Evolutionary conservation across 1,139 yeast species (phyloP).

Genomic region (Hyphopichia wangnamkhiaoensis): DNA sequence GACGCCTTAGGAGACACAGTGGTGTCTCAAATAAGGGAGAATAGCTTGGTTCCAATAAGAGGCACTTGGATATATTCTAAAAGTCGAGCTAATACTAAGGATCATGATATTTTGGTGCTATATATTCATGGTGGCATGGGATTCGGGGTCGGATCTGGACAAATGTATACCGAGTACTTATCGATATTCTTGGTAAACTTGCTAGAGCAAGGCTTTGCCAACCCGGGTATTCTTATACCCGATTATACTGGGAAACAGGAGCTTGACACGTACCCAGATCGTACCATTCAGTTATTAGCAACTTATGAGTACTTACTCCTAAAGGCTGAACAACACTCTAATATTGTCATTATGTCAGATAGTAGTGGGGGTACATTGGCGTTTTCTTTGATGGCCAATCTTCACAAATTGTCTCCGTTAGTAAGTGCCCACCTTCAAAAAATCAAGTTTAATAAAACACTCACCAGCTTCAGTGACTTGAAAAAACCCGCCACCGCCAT

Average conservation of each 20-base stretch:
- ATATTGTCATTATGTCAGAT: slow-evolving; percentile 14
- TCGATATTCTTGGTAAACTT: slow-evolving; percentile 13
- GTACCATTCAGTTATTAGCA: slow-evolving; percentile 3
- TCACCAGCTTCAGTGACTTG: too few species aligned
- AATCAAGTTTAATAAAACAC: too few species aligned
- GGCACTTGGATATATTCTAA: slow-evolving; percentile 13
- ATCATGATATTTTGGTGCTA: slow-evolving; percentile 12
- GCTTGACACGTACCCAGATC: slow-evolving; percentile 6
- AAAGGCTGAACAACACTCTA: slow-evolving; percentile 2
- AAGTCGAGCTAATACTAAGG: slow-evolving; percentile 7
- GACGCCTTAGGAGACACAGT: slow-evolving; percentile 15
- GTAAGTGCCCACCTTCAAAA: too few species aligned
- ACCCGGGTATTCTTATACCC: slow-evolving; percentile 15
- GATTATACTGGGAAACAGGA: not conserved
- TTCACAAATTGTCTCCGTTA: slow-evolving; percentile 2
- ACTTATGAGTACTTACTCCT: slow-evolving; percentile 7
- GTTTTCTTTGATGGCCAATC: slow-evolving; percentile 5
- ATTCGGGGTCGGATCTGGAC: slow-evolving; percentile 11
- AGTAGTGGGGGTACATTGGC: slow-evolving; percentile 13
- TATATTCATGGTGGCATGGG: slow-evolving; percentile 15
- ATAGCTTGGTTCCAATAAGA: slow-evolving; percentile 1
- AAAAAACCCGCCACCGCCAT: slow-evolving; percentile 7
- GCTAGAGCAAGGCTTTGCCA: slow-evolving; percentile 16
- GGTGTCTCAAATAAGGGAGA: not conserved
- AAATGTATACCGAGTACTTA: slow-evolving; percentile 15